Base-by-base conservation (phyloP, 2,329 filamentous ascomycete genomes). In the Phoma herbarum region DNA sequence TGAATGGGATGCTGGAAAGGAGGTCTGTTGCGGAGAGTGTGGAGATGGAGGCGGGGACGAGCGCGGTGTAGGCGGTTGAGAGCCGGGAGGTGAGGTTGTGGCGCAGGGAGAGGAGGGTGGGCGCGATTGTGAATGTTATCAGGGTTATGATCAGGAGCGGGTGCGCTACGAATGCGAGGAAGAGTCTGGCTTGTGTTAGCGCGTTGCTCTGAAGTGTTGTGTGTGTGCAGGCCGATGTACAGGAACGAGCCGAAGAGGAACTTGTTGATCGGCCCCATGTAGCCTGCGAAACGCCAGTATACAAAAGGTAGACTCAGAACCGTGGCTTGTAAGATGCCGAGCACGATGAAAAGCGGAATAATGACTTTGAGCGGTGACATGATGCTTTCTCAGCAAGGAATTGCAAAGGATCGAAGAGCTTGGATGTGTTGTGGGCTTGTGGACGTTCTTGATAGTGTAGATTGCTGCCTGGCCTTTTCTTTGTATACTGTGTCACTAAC, bases 81-180 rank as follows among this genome's bases (percentile, higher is more conserved):
- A 43, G 2, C 11, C 31, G 25, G 12, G 31, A 23, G 2, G 12
- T 16, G 20, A 59, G 8, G 9, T 42, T 46, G 18, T 18, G n/a
- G 1, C 45, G 56, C 4, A 50, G 14, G 7, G 50, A 39, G 31
- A 59, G 56, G 4, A 59, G 33, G 4, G 50, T 26, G 8, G 56
- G 56, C 2, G 56, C 50, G 25, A 59, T 33, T 26, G 56, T 59
- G 56, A 59, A 59, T 0, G 50, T 53, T 3, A 54, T 54, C 1
- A 59, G 50, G 20, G 7, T 9, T 12, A 39, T 54, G 3, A 50
- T 2, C 12, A 59, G 23, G 25, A 59, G 44, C 1, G 56, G 56
- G 41, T 59, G 50, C 3, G 53, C 6, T 1, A 59, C 5, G 45
- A 59, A 54, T 2, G 26, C 45, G 6, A 45, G 12, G n/a, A 49